These are phyloP conservation scores for Termitomyces eurrhizus DNA, from an alignment of 768 basidiomycete genomes.

Conservation along the genomic window DNA sequence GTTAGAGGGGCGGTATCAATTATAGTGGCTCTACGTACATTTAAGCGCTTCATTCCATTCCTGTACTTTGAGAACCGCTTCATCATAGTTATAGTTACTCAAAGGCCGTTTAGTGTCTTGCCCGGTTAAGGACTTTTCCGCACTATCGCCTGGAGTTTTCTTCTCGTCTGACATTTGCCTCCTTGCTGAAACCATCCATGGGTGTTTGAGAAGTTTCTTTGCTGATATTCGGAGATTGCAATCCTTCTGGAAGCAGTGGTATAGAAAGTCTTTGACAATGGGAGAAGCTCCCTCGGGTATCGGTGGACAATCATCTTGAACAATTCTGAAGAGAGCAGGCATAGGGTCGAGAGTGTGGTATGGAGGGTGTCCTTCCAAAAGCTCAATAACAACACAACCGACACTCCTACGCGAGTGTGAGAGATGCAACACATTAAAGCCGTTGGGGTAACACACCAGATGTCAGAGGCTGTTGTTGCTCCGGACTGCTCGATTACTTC, in stretches of 20 bases:
- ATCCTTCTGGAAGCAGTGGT: slow-evolving; percentile 98
- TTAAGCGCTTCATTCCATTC: slow-evolving; percentile 99
- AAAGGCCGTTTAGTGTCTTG: slow-evolving; percentile 40
- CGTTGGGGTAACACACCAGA: slow-evolving; percentile 47
- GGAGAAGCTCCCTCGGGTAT: slow-evolving; percentile 95
- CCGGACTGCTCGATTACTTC: slow-evolving; percentile 99
- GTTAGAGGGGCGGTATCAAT: slow-evolving; percentile 4
- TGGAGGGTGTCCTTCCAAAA: slow-evolving; percentile 88
- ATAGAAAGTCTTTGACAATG: slow-evolving; percentile 93
- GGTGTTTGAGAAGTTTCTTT: slow-evolving; percentile 86
- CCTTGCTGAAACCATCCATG: slow-evolving; percentile 91
- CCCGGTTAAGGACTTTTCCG: slow-evolving; percentile 28
- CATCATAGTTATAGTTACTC: slow-evolving; percentile 88
- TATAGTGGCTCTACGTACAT: slow-evolving; percentile 43
- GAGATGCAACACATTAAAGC: not conserved
- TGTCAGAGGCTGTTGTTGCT: slow-evolving; percentile 94
- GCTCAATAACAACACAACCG: slow-evolving; percentile 96
- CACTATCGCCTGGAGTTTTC: slow-evolving; percentile 25
- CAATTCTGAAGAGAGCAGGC: slow-evolving; percentile 97
- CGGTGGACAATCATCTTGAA: slow-evolving; percentile 96
- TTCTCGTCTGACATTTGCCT: slow-evolving; percentile 59
- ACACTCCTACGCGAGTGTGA: slow-evolving; percentile 55
- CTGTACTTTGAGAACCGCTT: slow-evolving; percentile 92
- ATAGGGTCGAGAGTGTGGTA: slow-evolving; percentile 96
- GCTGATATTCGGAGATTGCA: slow-evolving; percentile 92